A percentile compares a stretch with the other conserved stretches of the same genome.
Evolutionary conservation across 106 monocot species (phyloP).

Genomic region (Iris macrosiphon): DNA sequence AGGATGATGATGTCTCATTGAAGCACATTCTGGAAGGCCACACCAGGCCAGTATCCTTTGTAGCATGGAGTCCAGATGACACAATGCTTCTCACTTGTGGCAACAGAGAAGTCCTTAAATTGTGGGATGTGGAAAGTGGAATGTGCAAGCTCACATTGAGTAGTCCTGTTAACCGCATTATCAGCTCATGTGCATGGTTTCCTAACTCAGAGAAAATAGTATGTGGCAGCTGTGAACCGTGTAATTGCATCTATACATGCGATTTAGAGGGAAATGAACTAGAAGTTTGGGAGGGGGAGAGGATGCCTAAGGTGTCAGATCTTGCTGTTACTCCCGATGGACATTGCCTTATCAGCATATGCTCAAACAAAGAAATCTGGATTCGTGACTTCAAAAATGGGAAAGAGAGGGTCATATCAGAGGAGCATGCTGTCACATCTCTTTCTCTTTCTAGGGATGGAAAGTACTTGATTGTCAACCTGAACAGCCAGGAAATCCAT

Average conservation of each 20-base stretch:
- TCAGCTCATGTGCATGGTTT: constrained; percentile 79
- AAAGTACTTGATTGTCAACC: constrained; percentile 56
- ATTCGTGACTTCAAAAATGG: constrained; percentile 47
- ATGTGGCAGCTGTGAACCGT: constrained; percentile 52
- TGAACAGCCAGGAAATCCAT: constrained; percentile 78
- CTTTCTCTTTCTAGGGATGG: constrained; percentile 68
- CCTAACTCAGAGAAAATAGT: constrained; percentile 60
- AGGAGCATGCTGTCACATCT: constrained; percentile 54
- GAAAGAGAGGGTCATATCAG: constrained; percentile 37
- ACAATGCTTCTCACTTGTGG: constrained; percentile 69
- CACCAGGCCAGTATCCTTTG: constrained; percentile 48
- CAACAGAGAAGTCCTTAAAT: constrained; percentile 46
- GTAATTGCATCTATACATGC: constrained; percentile 51
- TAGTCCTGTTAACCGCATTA: constrained; percentile 9
- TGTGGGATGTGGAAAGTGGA: constrained; percentile 60
- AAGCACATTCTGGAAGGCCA: constrained; percentile 52
- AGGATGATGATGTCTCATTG: constrained; percentile 40
- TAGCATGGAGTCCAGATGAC: constrained; percentile 81
- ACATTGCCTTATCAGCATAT: constrained; percentile 38
- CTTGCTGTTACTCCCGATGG: constrained; percentile 69
- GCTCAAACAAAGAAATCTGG: constrained; percentile 46
- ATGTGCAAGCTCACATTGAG: constrained; percentile 32
- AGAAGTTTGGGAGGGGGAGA: constrained; percentile 64
- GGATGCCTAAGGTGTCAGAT: constrained; percentile 63
- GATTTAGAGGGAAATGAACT: constrained; percentile 58